A percentile compares a stretch with the other conserved stretches of the same genome.
These are phyloP conservation scores for Candida arabinofermentans DNA, from an alignment of 805 yeast genomes.

Conservation along the genomic window DNA sequence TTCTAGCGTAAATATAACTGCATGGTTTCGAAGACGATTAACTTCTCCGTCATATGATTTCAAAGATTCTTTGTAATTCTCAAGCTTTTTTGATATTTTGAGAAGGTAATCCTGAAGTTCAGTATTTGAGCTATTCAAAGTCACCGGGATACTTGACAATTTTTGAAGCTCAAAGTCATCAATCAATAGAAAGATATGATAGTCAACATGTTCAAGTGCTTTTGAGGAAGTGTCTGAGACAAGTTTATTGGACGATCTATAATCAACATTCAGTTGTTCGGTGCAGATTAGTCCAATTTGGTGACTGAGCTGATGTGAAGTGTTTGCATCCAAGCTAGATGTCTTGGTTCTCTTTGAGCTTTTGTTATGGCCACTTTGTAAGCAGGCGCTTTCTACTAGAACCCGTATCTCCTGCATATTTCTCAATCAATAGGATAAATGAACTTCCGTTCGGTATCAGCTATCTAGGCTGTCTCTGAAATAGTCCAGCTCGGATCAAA, in stretches of 20 bases:
- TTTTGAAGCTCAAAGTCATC: conserved; percentile 1
- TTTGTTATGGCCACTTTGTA: background rate
- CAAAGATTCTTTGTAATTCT: background rate
- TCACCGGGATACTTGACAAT: background rate
- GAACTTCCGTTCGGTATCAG: too few species aligned
- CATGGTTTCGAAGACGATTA: conserved; percentile 10
- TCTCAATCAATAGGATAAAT: too few species aligned
- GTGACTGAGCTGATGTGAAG: background rate
- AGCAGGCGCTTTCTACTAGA: background rate
- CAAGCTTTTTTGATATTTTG: background rate
- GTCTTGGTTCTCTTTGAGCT: background rate
- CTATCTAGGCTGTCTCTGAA: too few species aligned
- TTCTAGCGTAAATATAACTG: conserved; percentile 20
- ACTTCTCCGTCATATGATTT: background rate
- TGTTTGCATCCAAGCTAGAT: background rate
- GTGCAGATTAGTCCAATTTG: background rate
- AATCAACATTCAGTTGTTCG: background rate
- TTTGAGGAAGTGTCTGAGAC: background rate
- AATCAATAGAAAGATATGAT: background rate
- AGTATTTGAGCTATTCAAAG: background rate
- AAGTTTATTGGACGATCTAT: background rate
- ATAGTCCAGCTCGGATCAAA: too few species aligned
- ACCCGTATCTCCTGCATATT: background rate
- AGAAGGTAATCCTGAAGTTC: background rate
- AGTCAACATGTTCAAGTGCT: background rate